Evolutionary conservation across 2,329 filamentous ascomycete species (phyloP).

Genomic region (Arthroderma uncinatum): DNA sequence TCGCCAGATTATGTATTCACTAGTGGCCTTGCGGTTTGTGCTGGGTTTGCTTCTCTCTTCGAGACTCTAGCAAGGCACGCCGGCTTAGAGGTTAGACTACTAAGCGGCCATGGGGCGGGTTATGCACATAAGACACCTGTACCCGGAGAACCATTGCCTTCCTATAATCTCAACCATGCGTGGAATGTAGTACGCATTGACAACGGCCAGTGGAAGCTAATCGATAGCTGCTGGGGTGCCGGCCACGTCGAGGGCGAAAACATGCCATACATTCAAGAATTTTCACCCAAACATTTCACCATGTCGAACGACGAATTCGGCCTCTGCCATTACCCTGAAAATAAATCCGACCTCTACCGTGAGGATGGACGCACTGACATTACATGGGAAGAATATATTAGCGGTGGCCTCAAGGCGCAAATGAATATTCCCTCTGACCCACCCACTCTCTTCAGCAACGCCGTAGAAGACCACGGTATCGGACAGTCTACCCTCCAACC

Average conservation of each 20-base stretch:
- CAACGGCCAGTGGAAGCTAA: slow-evolving; percentile 74
- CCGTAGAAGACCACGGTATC: slow-evolving; percentile 42
- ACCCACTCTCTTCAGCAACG: slow-evolving; percentile 38
- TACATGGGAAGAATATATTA: slow-evolving; percentile 72
- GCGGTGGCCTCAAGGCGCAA: slow-evolving; percentile 44
- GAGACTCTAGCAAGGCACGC: slow-evolving; percentile 64
- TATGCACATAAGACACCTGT: slow-evolving; percentile 56
- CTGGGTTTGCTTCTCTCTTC: slow-evolving; percentile 80
- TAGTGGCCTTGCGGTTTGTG: slow-evolving; percentile 74
- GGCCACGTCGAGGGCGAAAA: slow-evolving; percentile 50
- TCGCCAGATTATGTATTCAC: slow-evolving; percentile 63
- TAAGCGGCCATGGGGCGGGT: slow-evolving; percentile 77
- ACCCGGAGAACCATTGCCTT: slow-evolving; percentile 55
- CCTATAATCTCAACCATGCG: slow-evolving; percentile 58
- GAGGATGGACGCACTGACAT: slow-evolving; percentile 52
- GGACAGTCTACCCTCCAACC: slow-evolving; percentile 52
- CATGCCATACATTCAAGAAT: slow-evolving; percentile 54
- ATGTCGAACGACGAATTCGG: slow-evolving; percentile 71
- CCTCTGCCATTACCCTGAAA: slow-evolving; percentile 62
- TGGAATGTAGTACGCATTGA: slow-evolving; percentile 93
- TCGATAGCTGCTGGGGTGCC: slow-evolving; percentile 90
- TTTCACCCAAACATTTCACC: slow-evolving; percentile 52
- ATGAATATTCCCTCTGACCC: slow-evolving; percentile 32
- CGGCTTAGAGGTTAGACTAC: slow-evolving; percentile 64
- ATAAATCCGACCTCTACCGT: slow-evolving; percentile 57